Conservation (phyloP, 306 rosid species). For the Hippophae rhamnoides region DNA sequence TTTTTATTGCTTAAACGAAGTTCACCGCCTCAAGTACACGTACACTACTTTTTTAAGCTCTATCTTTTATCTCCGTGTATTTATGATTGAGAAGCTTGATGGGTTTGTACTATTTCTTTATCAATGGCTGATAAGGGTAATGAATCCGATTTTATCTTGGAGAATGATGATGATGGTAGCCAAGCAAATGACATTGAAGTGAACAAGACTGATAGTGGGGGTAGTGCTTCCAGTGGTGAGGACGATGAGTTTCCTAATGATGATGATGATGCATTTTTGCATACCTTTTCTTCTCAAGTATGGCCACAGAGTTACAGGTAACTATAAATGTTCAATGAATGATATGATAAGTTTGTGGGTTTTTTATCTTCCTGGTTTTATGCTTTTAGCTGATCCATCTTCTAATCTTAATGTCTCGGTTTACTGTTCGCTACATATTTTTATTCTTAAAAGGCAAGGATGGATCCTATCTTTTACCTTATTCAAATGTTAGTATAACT, state of each 20-base stretch:
- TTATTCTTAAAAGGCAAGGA: too few species aligned
- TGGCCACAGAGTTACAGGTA: conserved; percentile 89
- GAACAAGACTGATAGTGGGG: conserved; percentile 16
- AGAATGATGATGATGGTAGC: conserved; percentile 20
- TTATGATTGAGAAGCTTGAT: background rate
- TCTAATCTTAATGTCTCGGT: too few species aligned
- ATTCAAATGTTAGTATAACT: too few species aligned
- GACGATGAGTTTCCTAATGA: background rate
- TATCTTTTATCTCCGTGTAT: too few species aligned
- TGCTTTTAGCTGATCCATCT: too few species aligned
- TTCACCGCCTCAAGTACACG: too few species aligned
- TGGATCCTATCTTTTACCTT: too few species aligned
- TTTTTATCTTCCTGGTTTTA: too few species aligned
- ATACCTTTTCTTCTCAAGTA: conserved; percentile 41
- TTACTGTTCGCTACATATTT: too few species aligned
- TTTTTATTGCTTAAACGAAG: too few species aligned
- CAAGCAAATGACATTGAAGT: conserved; percentile 22
- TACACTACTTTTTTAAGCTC: too few species aligned
- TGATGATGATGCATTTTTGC: conserved; percentile 11
- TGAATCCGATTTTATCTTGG: conserved; percentile 24
- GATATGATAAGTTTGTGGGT: background rate
- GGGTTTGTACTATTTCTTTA: background rate
- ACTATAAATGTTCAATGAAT: too few species aligned
- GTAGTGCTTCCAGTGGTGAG: conserved; percentile 15
- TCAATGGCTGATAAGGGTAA: conserved; percentile 26